phyloP scores from a whole-genome alignment of 1,284 basidiomycete genomes.

The Ceratobasidium sp. region DNA sequence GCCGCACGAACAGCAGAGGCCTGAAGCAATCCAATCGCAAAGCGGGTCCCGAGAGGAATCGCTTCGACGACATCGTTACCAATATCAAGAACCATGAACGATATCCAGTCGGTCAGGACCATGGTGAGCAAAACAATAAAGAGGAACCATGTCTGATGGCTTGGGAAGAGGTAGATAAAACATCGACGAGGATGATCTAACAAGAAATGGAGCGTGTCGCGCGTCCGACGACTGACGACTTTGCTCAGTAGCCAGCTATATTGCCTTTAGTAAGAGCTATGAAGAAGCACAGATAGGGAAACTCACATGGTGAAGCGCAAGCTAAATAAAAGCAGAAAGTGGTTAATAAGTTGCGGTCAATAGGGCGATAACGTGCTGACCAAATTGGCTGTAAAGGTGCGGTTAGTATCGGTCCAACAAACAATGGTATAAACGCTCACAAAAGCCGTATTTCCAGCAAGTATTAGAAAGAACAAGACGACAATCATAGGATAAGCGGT shows the following conservation, averaged over 20 bases:
- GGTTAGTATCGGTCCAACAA: conserved; percentile 37
- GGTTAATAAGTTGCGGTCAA: not conserved
- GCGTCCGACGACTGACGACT: conserved; percentile 66
- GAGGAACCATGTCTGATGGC: conserved; percentile 95
- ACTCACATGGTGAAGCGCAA: conserved; percentile 72
- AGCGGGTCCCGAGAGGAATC: conserved; percentile 75
- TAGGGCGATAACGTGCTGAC: conserved; percentile 59
- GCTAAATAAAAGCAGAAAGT: conserved; percentile 52
- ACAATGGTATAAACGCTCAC: conserved; percentile 62
- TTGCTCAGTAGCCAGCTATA: conserved; percentile 79
- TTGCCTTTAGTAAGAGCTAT: not conserved
- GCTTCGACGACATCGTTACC: conserved; percentile 76
- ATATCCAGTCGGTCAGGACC: conserved; percentile 87
- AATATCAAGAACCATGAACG: conserved; percentile 89
- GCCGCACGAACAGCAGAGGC: conserved; percentile 73
- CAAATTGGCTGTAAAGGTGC: conserved; percentile 70
- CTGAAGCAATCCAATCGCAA: conserved; percentile 75
- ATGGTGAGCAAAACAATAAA: conserved; percentile 69
- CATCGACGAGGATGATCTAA: conserved; percentile 97
- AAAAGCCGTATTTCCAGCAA: conserved; percentile 93
- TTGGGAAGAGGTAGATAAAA: conserved; percentile 95
- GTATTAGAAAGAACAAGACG: conserved; percentile 72
- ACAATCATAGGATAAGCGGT: conserved; percentile 84
- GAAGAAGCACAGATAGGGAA: not conserved
- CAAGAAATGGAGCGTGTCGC: conserved; percentile 90